phyloP scores from a whole-genome alignment of 225 moss, liverwort and hornwort genomes.

The Pleurozium schreberi region DNA sequence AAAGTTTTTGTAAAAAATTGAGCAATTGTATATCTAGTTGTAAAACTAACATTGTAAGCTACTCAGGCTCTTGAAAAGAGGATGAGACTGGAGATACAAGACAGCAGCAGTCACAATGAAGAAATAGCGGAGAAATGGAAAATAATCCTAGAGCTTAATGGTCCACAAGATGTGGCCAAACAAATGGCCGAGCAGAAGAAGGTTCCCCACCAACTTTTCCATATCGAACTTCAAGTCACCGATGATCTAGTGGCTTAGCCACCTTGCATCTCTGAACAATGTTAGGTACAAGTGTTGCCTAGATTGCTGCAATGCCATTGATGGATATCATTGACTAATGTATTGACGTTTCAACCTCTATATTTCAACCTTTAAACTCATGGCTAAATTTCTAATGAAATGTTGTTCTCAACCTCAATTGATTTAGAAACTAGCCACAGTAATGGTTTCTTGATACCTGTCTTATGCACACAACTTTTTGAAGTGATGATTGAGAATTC shows the following conservation, averaged over 20 bases:
- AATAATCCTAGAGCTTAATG: conserved; percentile 6
- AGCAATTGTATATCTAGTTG: not conserved
- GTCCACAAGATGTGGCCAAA: conserved; percentile 41
- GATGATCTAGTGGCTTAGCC: conserved; percentile 13
- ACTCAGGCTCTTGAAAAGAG: conserved; percentile 15
- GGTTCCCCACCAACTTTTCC: conserved; percentile 37
- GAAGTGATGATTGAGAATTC: not conserved
- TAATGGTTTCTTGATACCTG: no score
- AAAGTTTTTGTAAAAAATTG: not conserved
- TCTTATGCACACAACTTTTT: not conserved
- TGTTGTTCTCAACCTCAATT: not conserved
- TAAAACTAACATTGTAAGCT: not conserved
- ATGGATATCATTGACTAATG: no score
- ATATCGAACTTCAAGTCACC: conserved; percentile 15
- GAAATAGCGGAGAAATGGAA: conserved; percentile 39
- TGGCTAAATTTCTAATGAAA: not conserved
- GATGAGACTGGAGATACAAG: conserved; percentile 28
- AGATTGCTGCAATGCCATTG: conserved; percentile 11
- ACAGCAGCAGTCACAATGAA: conserved; percentile 14
- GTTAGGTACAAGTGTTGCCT: conserved; percentile 11
- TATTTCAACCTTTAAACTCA: not conserved
- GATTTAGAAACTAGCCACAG: not conserved
- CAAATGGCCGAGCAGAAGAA: conserved; percentile 40
- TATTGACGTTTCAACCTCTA: not conserved
- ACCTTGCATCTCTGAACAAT: conserved; percentile 8